Conservation (phyloP, 371 early-diverging fungal species). For the Nematocida sp. region DNA sequence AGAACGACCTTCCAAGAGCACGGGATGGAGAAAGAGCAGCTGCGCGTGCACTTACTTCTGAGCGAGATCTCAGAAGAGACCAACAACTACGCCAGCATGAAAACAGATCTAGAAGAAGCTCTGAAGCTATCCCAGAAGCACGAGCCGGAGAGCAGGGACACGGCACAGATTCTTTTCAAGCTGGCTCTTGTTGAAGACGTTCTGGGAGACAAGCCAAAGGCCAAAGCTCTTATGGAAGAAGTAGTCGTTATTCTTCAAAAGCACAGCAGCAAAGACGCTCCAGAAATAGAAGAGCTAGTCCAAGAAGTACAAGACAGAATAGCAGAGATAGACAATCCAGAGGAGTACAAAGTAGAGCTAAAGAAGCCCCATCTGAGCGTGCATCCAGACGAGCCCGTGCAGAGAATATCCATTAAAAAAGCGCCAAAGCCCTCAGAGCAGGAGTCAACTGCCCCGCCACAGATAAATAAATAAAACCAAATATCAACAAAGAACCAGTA, state of each 20-base stretch:
- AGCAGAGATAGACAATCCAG: conserved; percentile 14
- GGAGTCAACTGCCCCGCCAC: too few relatives aligned
- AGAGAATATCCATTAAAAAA: too few relatives aligned
- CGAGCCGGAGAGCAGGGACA: background rate
- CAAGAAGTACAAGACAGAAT: conserved; percentile 5
- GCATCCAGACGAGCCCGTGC: background rate
- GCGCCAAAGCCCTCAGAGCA: too few relatives aligned
- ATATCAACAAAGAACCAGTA: too few relatives aligned
- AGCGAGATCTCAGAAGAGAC: conserved; percentile 59
- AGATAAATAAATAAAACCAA: too few relatives aligned
- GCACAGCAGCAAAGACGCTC: background rate
- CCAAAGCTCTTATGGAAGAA: background rate
- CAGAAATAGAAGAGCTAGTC: conserved; percentile 22
- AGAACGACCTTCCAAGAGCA: conserved; percentile 47
- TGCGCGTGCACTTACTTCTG: conserved; percentile 42
- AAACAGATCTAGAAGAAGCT: conserved; percentile 42
- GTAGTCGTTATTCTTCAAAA: background rate
- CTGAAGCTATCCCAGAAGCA: background rate
- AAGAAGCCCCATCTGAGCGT: too few relatives aligned
- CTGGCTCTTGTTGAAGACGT: conserved; percentile 7
- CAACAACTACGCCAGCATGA: conserved; percentile 53
- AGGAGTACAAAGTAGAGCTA: too few relatives aligned
- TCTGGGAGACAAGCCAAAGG: conserved; percentile 21
- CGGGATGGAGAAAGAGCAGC: conserved; percentile 40
- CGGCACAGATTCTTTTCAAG: conserved; percentile 9